Evolutionary conservation across 2,329 filamentous ascomycete genomes (phyloP), one percentile per base, ranked within the genome.

Genomic region (Cercospora sp.): DNA sequence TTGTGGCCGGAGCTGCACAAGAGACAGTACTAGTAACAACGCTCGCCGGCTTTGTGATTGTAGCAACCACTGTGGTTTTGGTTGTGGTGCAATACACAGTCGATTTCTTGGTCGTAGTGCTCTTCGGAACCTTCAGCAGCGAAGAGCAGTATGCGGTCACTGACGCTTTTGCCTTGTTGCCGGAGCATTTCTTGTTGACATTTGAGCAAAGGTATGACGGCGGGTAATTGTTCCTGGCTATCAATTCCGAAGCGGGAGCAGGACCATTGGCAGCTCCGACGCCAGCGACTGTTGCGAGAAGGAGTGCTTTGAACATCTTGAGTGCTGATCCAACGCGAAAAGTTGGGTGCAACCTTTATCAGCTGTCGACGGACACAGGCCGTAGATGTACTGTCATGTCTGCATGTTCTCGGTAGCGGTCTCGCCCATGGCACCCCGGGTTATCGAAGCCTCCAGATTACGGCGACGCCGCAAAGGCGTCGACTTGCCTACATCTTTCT

Each of bases 61-160:
- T 66, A 18, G 42, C 42, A 33, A 53, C 45, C 2, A 42, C 23
- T 18, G 28, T 55, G 5, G 64, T 66, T 9, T 58, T 53, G 26
- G 64, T 61, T 18, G n/a, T 55, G 8, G 64, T 61, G 13, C 42
- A 53, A 16, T 48, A 48, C 18, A 33, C 23, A 36, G 58, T 66
- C 7, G 23, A 30, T 20, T 28, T 66, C 45, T 40, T 55, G 3
- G 64, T 66, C 40, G 23, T 30, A 7, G 64, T 66, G 42, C 53
- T 45, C 33, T 48, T 40, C 5, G 63, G 31, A 3, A 40, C 18
- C 26, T 60, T 60, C 5, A 66, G 58, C 10, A 53, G 45, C 16
- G 64, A 66, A 13, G 64, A 66, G 20, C 64, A 66, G 64, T 66
- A 66, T 23, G 57, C 64, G 13, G 31, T 66, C 40, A 62, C 58